phyloP scores from a whole-genome alignment of 2,329 filamentous ascomycete species.

The Aciculosporium take region DNA sequence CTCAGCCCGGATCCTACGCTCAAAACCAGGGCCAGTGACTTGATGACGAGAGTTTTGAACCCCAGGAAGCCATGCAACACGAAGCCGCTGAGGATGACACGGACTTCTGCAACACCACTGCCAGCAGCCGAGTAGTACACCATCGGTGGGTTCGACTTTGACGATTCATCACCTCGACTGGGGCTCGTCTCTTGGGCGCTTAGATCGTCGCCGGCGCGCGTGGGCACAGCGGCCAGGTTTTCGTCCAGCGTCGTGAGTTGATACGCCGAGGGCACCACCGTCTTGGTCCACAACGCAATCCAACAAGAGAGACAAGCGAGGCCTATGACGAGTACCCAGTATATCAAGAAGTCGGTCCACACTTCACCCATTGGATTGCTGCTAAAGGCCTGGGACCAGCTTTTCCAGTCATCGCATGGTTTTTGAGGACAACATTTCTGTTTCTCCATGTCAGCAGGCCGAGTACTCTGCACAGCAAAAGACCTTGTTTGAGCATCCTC shows the following conservation, averaged over 20 bases:
- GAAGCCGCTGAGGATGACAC: constrained; percentile 95
- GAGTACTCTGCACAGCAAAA: neutral
- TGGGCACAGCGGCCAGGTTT: constrained; percentile 58
- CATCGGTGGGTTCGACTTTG: constrained; percentile 48
- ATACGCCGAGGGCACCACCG: constrained; percentile 78
- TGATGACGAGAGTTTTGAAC: constrained; percentile 71
- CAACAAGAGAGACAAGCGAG: constrained; percentile 62
- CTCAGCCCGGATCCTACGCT: constrained; percentile 88
- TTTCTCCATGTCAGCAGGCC: neutral
- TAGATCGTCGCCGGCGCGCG: constrained; percentile 23
- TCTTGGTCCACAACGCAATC: constrained; percentile 81
- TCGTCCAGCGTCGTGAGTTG: constrained; percentile 82
- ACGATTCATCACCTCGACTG: constrained; percentile 22
- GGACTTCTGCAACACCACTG: constrained; percentile 91
- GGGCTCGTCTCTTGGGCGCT: constrained; percentile 32
- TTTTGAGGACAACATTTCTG: constrained; percentile 41
- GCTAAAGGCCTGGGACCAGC: constrained; percentile 37
- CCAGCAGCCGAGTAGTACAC: constrained; percentile 92
- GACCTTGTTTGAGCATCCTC: neutral
- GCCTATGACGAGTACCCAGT: constrained; percentile 54
- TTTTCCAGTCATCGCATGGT: constrained; percentile 41
- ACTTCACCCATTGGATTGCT: constrained; percentile 29
- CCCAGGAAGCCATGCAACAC: constrained; percentile 93
- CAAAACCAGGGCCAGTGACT: constrained; percentile 68
- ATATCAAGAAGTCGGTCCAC: constrained; percentile 68